Base-by-base conservation (phyloP, 495 filamentous ascomycete species). In the Neurospora tetraspora region DNA sequence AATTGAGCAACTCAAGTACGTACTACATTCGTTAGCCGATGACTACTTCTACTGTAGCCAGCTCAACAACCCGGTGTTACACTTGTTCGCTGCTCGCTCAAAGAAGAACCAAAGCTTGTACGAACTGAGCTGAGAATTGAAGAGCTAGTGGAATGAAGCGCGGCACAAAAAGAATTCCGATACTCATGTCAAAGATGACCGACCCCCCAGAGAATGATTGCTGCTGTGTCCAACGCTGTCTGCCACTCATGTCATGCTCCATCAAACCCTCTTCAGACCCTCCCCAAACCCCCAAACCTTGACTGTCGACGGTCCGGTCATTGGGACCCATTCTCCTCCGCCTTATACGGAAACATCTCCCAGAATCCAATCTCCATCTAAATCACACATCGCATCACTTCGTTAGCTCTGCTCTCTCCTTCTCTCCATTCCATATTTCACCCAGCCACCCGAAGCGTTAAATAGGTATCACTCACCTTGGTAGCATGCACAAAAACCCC, bases 281-380 rank as follows among this genome's bases (percentile, higher is more conserved):
- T 59, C 45, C 16, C 18, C 43, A 5, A 20, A 47, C n/a, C 40
- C n/a, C n/a, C 18, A 43, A 43, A 18, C 42, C n/a, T 53, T 14
- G 16, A 34, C 12, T 65, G 6, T 65, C 39, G 16, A 34, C 20
- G 4, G 18, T 14, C 69, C 27, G 69, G 9, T 43, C 31, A 70
- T 47, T 68, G 16, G 70, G 27, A 53, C 9, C 20, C 27, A 69
- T 4, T 8, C 53, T 8, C 27, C 53, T 14, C 27, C 45, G 53
- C 68, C 18, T 31, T 39, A 8, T 70, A 53, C 14, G 43, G 37
- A 69, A 75, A 84, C 92, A 96, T 96, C 70, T 94, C 89, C 94
- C 94, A 96, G 81, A 97, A 96, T 2, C 88, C 90, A 76, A 90
- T 91, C 81, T 97, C 94, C 87, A 97, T 90, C 88, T 96, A 68